phyloP scores from a whole-genome alignment of 1,139 yeast genomes.

The Zygosaccharomyces sapae region DNA sequence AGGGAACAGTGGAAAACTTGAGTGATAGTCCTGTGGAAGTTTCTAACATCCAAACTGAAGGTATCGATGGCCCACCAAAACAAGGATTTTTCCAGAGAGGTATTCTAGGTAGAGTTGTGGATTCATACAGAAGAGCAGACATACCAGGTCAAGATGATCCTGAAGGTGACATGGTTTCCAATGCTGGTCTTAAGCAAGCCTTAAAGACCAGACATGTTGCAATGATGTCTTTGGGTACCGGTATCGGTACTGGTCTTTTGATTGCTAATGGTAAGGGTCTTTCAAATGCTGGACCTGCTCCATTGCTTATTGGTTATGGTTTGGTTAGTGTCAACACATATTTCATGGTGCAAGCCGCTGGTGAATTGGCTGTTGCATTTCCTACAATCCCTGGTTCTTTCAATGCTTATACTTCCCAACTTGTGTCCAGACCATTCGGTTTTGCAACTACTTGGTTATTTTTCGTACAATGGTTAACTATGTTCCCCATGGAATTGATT shows the following conservation, averaged over 20 bases:
- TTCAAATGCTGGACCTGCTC: conserved; percentile 72
- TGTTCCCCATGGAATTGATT: conserved; percentile 70
- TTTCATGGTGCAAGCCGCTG: conserved; percentile 72
- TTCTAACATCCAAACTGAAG: conserved; percentile 1
- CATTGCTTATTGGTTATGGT: conserved; percentile 63
- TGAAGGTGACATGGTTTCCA: conserved; percentile 19
- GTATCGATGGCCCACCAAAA: conserved; percentile 1
- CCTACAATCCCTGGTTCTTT: conserved; percentile 75
- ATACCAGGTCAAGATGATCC: conserved; percentile 13
- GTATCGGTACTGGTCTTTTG: conserved; percentile 74
- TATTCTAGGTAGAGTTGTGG: conserved; percentile 21
- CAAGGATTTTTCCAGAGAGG: conserved; percentile 3
- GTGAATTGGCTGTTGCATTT: conserved; percentile 74
- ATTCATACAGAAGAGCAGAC: conserved; percentile 29
- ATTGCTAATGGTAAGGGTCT: conserved; percentile 72
- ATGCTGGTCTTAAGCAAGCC: conserved; percentile 41
- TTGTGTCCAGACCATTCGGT: conserved; percentile 71
- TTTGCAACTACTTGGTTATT: conserved; percentile 78
- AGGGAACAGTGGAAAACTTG: neutral
- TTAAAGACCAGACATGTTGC: conserved; percentile 49
- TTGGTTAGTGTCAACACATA: conserved; percentile 64
- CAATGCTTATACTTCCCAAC: conserved; percentile 60
- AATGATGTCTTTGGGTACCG: conserved; percentile 78
- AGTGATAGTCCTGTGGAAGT: conserved; percentile 2
- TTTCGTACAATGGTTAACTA: conserved; percentile 74